Evolutionary conservation across 176 grass and related monocot species (phyloP), one percentile per base, ranked within the genome.

Genomic region (Carex pumila): DNA sequence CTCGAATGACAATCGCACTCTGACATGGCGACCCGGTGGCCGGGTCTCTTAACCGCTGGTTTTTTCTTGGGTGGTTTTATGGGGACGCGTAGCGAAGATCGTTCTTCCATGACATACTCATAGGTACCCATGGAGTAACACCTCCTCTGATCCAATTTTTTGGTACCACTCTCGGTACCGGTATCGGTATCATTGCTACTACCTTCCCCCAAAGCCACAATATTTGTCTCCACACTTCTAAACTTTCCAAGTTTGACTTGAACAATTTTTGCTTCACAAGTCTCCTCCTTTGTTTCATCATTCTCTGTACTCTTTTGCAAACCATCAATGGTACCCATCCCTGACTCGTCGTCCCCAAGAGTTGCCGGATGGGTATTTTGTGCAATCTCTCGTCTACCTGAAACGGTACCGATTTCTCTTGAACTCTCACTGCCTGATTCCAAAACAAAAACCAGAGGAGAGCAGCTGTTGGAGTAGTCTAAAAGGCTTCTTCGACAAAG

Each of bases 31-130:
- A 87, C 58, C 11, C 87, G 87, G 84, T 92, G 88, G 21, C 87
- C 85, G 14, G 84, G 84, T 86, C 65, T 63, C 63, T 80, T 85
- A 30, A 30, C 4, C 29, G 85, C 29, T 0, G 83, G 61, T 2
- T 31, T 85, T 79, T 91, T 92, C 72, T 91, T 94, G 39, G 93
- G 91, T 70, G 93, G 91, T 65, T 90, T 90, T 83, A 98, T 92
- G n/a, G 94, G 72, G 5, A 97, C 90, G 41, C 84, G 76, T 82
- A 97, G 85, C 29, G 69, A 61, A 22, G 81, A 87, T 18, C 15
- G 82, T 22, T 94, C 92, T 67, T 97, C 94, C 92, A 97, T 94
- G 7, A 94, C 89, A 87, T 97, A 97, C 92, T 97, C 94, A 77
- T 94, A 94, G 17, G 90, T 88, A 3, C 94, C 94, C 94, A 94